Evolutionary conservation across 1,284 basidiomycete genomes (phyloP), one percentile per base, ranked within the genome.

Genomic region (Macrocystidia cucumis): DNA sequence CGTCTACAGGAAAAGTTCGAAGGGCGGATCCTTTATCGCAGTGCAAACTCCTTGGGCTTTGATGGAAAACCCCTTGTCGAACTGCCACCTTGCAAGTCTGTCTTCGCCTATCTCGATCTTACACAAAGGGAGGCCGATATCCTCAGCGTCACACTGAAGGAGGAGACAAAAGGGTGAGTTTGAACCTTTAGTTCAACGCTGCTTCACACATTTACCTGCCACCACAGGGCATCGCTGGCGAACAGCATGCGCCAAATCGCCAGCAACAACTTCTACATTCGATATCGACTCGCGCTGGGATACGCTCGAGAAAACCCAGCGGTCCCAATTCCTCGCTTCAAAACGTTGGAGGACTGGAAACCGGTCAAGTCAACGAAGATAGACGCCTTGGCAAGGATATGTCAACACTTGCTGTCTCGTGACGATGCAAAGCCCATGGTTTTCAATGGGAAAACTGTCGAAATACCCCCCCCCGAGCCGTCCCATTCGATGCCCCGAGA

Each of bases 1-100:
- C 31, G 48, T 1, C 45, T 54, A 22, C 52, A 56, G 20, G 16
- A 3, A 0, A 38, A 48, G 2, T 54, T 51, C 16, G 12, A 33
- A 2, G 44, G 37, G 0, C 43, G 43, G 13, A 35, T 59, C 9
- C 31, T 59, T 6, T 38, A 49, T 1, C 44, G 52, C 3, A 49
- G 40, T 0, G 32, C 32, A 1, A 27, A 40, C 3, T 57, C 56
- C 29, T 8, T 32, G 1, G 32, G 49, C 35, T 49, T 36, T 29
- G 3, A 35, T 4, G 44, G 46, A 0, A 2, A 47, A 1, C 2
- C 5, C 0, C 48, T 59, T 6, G 11, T 59, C 0, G n/a, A 42
- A 8, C 37, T 60, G 2, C 54, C 50, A 1, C 48, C 48, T 2
- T 44, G 36, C 29, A 39, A 29, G 1, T 39, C 40, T 16, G 40